Evolutionary conservation across 805 yeast species (phyloP).

Genomic region (Debaryomyces tyrocola): DNA sequence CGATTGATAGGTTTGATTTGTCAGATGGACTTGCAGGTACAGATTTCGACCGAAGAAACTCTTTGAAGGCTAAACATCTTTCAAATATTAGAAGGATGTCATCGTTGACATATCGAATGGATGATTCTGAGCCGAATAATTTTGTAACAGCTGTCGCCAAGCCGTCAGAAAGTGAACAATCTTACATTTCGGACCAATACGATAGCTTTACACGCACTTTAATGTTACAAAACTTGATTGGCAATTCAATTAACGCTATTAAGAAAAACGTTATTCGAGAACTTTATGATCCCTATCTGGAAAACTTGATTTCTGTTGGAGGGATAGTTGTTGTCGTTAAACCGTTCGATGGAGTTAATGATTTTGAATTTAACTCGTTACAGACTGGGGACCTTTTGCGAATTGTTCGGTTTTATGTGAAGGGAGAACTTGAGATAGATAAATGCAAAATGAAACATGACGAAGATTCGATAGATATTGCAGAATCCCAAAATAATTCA

Average conservation of each 20-base stretch:
- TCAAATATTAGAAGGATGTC: constrained; percentile 46
- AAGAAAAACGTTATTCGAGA: constrained; percentile 15
- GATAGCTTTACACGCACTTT: constrained; percentile 28
- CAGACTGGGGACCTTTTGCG: constrained; percentile 33
- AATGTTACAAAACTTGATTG: constrained; percentile 23
- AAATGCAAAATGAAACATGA: neutral
- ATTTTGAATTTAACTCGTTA: constrained; percentile 20
- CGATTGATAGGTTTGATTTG: constrained; percentile 14
- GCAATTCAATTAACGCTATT: constrained; percentile 11
- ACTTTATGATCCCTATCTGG: constrained; percentile 32
- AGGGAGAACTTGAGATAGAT: constrained; percentile 1
- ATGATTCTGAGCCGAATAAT: constrained; percentile 2
- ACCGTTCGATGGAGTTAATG: constrained; percentile 20
- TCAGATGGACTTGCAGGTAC: constrained; percentile 11
- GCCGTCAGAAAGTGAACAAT: constrained; percentile 13
- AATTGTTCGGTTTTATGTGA: constrained; percentile 24
- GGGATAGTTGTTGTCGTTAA: constrained; percentile 33
- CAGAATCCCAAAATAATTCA: neutral
- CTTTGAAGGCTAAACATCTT: constrained; percentile 7
- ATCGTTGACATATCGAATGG: constrained; percentile 71
- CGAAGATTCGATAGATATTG: neutral
- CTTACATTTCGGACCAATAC: constrained; percentile 14
- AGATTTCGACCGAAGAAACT: neutral
- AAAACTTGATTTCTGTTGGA: constrained; percentile 23
- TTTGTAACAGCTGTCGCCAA: constrained; percentile 11